Evolutionary conservation across 2,329 filamentous ascomycete species (phyloP).

Genomic region (Exophiala sideris): DNA sequence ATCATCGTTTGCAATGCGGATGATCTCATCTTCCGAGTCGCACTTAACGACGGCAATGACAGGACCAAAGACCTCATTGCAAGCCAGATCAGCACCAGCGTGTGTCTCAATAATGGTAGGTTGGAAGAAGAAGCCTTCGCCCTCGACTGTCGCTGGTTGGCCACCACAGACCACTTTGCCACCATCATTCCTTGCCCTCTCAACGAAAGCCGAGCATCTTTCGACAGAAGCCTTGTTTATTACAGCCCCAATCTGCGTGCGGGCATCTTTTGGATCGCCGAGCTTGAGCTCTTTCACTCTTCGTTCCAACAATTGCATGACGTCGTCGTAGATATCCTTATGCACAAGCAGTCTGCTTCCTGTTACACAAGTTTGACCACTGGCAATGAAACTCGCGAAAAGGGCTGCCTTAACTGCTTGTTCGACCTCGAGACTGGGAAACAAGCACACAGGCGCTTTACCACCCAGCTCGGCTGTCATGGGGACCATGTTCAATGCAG

Average conservation of each 20-base stretch:
- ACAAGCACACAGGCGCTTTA: slow-evolving; percentile 31
- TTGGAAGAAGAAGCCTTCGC: slow-evolving; percentile 49
- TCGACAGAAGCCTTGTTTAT: slow-evolving; percentile 48
- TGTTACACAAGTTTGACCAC: slow-evolving; percentile 56
- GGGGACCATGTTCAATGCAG: slow-evolving; percentile 25
- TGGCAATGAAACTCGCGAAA: slow-evolving; percentile 50
- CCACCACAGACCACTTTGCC: slow-evolving; percentile 48
- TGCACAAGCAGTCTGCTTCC: slow-evolving; percentile 55
- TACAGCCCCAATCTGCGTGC: slow-evolving; percentile 63
- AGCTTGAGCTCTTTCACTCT: slow-evolving; percentile 55
- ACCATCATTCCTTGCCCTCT: slow-evolving; percentile 38
- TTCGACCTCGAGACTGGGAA: slow-evolving; percentile 26
- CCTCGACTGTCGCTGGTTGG: slow-evolving; percentile 51
- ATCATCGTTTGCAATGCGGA: slow-evolving; percentile 46
- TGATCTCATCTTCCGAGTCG: slow-evolving; percentile 46
- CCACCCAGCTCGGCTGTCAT: slow-evolving; percentile 31
- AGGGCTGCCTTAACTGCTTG: slow-evolving; percentile 30
- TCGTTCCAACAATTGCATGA: slow-evolving; percentile 40
- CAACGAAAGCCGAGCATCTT: slow-evolving; percentile 43
- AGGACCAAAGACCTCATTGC: slow-evolving; percentile 50
- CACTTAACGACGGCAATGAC: slow-evolving; percentile 50
- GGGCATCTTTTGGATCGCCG: slow-evolving; percentile 55
- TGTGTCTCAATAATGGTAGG: slow-evolving; percentile 45
- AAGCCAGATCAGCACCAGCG: slow-evolving; percentile 29
- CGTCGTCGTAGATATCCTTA: slow-evolving; percentile 40